Evolutionary conservation across 371 early-diverging fungal species (phyloP), one percentile per base, ranked within the genome.

Genomic region (Smittium culicis): DNA sequence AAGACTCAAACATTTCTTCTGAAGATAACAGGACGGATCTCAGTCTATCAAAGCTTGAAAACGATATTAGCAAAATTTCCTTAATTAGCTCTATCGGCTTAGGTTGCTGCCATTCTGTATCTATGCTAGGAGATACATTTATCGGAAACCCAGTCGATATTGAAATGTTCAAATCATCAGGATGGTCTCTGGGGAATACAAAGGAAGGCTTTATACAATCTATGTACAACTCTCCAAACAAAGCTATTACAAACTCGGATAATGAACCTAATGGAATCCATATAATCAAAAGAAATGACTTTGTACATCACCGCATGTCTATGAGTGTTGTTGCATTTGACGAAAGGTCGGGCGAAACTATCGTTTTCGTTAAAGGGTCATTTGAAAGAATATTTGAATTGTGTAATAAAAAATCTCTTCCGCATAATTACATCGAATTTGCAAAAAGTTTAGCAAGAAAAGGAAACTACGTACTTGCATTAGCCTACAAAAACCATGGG

Each of bases 131-230:
- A 31, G 81, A 74, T 27, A 74, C 83, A 57, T 76, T 77, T 24
- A 81, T 91, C 35, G 95, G 95, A 3, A 92, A 94, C 76, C 88
- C 88, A 16, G 84, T 94, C 33, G 95, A 94, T 70, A 76, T 91
- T 29, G 90, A 89, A 73, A 85, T 90, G 86, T 88, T 92, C 77
- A 73, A 79, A 11, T 80, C 81, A 34, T 87, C 90, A 0, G 76
- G 74, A 16, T 78, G 77, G 35, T 62, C 69, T 61, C 25, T 73
- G 66, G 35, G 66, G 71, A 54, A 68, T 63, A n/a, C 67, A 74
- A 73, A 69, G 25, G 83, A 83, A 71, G 63, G 67, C 5, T 69
- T 29, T 68, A 68, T 28, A 35, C 68, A 29, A 61, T 35, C 57
- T 27, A 54, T 57, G 56, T n/a, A 67, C 73, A 65, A 71, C 59